Evolutionary conservation across 1,284 basidiomycete species (phyloP).

Genomic region (Afroboletus lepidellus): DNA sequence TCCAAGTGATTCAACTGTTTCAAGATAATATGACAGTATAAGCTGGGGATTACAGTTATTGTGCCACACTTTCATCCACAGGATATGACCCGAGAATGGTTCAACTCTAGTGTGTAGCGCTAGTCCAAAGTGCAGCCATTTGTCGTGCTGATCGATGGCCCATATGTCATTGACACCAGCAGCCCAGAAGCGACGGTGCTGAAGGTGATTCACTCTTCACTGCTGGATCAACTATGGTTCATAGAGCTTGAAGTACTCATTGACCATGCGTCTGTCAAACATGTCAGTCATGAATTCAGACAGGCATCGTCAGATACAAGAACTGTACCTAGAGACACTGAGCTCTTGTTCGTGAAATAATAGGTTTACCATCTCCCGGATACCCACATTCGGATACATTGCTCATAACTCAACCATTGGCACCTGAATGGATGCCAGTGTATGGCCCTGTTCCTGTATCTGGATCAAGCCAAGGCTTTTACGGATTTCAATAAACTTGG

Average conservation of each 20-base stretch:
- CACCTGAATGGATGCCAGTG: neutral
- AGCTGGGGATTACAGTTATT: conserved; percentile 1
- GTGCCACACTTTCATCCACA: conserved; percentile 7
- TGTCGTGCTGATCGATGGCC: conserved; percentile 6
- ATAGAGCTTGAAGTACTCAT: neutral
- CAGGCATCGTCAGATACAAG: neutral
- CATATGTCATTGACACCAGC: conserved; percentile 5
- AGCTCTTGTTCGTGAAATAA: neutral
- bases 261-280: neutral
- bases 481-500: neutral
- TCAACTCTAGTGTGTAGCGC: neutral
- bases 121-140: neutral
- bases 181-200: neutral
- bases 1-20: neutral
- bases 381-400: neutral
- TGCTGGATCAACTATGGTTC: neutral
- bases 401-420: neutral
- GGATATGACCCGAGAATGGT: neutral
- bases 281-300: neutral
- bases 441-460: neutral
- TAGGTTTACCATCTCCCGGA: neutral
- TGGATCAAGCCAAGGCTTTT: neutral
- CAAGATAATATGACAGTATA: neutral
- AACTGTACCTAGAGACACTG: neutral
- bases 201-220: neutral